phyloP scores from a whole-genome alignment of 306 rosid genomes.

The Citrullus colocynthis region DNA sequence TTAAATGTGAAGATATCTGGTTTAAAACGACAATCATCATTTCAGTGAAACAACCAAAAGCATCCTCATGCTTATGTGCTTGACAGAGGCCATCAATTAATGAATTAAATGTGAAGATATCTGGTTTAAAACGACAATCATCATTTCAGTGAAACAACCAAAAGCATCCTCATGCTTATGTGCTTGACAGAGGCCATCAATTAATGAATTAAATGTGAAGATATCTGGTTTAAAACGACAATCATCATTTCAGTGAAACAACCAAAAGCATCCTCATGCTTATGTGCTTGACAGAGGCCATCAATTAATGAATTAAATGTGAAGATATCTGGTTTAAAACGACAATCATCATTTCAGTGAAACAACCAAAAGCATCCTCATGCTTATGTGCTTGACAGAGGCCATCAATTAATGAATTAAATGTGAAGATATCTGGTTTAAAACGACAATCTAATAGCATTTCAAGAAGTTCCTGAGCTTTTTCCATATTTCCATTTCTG shows the following conservation, averaged over 20 bases:
- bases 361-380: too few species aligned
- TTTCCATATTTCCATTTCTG: constrained; percentile 36
- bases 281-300: constrained; percentile 52
- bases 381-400: too few species aligned
- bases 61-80: constrained; percentile 32
- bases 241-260: too few species aligned
- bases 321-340: constrained; percentile 58
- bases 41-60: constrained; percentile 68
- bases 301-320: constrained; percentile 69
- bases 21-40: constrained; percentile 46
- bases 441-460: constrained; percentile 26
- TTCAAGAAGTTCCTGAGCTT: constrained; percentile 46
- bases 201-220: constrained; percentile 64
- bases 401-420: too few species aligned
- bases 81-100: constrained; percentile 73
- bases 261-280: constrained; percentile 46
- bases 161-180: constrained; percentile 47
- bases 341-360: too few species aligned
- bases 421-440: too few species aligned
- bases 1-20: constrained; percentile 75
- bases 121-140: constrained; percentile 47
- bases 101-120: constrained; percentile 65
- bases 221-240: constrained; percentile 51
- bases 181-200: constrained; percentile 62
- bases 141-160: constrained; percentile 69